Conservation (phyloP, 2,329 filamentous ascomycete genomes). For the Exophiala viscosa region DNA sequence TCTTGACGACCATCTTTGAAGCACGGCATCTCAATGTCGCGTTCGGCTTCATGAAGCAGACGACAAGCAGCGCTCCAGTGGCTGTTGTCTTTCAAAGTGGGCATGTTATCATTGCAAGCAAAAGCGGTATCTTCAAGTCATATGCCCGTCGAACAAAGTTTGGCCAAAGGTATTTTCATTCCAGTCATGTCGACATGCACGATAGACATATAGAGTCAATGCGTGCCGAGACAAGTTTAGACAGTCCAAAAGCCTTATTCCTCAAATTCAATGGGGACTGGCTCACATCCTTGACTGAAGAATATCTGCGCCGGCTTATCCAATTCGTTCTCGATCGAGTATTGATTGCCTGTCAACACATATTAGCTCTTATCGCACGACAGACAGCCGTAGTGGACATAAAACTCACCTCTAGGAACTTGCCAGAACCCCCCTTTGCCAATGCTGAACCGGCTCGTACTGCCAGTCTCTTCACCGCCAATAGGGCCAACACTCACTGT, state of each 20-base stretch:
- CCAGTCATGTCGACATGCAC: background rate
- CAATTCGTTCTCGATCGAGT: slow-evolving; percentile 74
- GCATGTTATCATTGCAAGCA: no score
- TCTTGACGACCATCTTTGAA: no score
- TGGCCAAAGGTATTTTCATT: no score
- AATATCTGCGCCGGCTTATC: slow-evolving; percentile 73
- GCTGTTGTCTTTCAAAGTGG: no score
- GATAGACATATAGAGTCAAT: background rate
- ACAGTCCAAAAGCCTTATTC: no score
- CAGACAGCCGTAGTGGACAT: slow-evolving; percentile 4
- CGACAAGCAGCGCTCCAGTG: no score
- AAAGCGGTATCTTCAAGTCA: no score
- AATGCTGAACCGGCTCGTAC: slow-evolving; percentile 67
- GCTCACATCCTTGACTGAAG: slow-evolving; percentile 79
- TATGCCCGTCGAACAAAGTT: no score
- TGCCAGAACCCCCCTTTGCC: slow-evolving; percentile 88
- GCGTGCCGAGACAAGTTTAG: no score
- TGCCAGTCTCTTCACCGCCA: slow-evolving; percentile 35
- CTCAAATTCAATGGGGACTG: slow-evolving; percentile 4
- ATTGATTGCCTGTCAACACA: slow-evolving; percentile 71
- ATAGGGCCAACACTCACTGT: slow-evolving; percentile 69
- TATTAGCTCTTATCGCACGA: slow-evolving; percentile 3
- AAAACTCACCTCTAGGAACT: slow-evolving; percentile 79
- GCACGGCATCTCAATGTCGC: no score
- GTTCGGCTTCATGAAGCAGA: no score